phyloP scores from a whole-genome alignment of 305 asterid species.

The Fraxinus dipetala region DNA sequence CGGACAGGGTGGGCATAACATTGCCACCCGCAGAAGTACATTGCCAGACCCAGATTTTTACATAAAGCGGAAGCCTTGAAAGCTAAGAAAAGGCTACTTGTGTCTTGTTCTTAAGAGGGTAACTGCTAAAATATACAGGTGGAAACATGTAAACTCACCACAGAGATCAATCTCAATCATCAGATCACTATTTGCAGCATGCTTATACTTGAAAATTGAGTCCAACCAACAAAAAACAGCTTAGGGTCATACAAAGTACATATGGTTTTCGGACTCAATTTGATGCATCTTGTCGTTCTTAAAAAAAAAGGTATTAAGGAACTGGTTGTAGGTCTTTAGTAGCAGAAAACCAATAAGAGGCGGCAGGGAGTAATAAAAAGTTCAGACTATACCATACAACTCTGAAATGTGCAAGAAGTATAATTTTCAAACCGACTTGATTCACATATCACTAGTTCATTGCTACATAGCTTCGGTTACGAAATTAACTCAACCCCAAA shows the following conservation, averaged over 20 bases:
- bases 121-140: neutral
- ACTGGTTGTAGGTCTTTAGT: neutral
- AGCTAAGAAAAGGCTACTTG: neutral
- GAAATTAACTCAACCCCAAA: neutral
- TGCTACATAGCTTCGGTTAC: neutral
- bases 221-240: neutral
- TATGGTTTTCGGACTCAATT: neutral
- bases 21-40: neutral
- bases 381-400: neutral
- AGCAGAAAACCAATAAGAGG: neutral
- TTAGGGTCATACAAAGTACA: neutral
- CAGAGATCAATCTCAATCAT: neutral
- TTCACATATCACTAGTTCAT: neutral
- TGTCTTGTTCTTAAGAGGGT: neutral
- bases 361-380: neutral
- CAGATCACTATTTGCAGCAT: neutral
- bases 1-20: neutral
- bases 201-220: neutral
- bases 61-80: neutral
- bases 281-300: neutral
- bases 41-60: neutral
- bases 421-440: neutral
- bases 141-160: neutral
- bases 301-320: neutral
- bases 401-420: neutral